Base-by-base conservation (phyloP, 2,329 filamentous ascomycete species). In the Parafenestella ontariensis region DNA sequence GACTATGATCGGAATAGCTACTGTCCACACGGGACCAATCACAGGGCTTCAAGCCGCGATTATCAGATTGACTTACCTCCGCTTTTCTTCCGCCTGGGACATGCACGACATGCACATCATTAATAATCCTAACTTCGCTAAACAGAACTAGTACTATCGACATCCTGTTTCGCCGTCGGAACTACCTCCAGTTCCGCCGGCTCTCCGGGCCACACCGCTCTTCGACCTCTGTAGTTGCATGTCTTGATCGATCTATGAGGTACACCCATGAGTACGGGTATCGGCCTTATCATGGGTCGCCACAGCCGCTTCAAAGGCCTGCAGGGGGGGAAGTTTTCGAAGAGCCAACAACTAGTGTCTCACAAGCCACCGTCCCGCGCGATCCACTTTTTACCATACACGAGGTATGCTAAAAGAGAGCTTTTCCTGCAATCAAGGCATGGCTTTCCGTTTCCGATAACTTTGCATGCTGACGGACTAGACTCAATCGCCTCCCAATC, bases 191-290 rank as follows among this genome's bases (percentile, higher is more conserved):
- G 52, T 45, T 40, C 45, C 55, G 49, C 58, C 58, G 56, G 33
- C 46, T 57, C 67, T 65, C 61, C 65, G 67, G 53, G 48, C 62
- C 56, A 62, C 64, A 69, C 66, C 66, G 66, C 65, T 55, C 46
- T 54, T 60, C 50, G 39, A 44, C 42, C 24, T 39, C 21, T 36
- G 26, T 43, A 44, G 34, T 28, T 33, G 42, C 29, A 11, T 23
- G 28, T 36, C 37, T 36, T 34, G 15, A 34, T 46, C 45, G 18
- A 20, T 31, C 15, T 42, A 40, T 40, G 44, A 44, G 45, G 40
- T 49, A 46, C 43, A 36, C 44, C 24, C 15, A 2, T 3, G 28
- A 13, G 28, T 17, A 2, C 8, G 28, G 11, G 28, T 10, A 46
- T 56, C 29, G 33, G 24, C 26, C 33, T 34, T 39, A 10, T 26